Evolutionary conservation across 257 asterid genomes (phyloP).

Genomic region (Linderniella brevidens): DNA sequence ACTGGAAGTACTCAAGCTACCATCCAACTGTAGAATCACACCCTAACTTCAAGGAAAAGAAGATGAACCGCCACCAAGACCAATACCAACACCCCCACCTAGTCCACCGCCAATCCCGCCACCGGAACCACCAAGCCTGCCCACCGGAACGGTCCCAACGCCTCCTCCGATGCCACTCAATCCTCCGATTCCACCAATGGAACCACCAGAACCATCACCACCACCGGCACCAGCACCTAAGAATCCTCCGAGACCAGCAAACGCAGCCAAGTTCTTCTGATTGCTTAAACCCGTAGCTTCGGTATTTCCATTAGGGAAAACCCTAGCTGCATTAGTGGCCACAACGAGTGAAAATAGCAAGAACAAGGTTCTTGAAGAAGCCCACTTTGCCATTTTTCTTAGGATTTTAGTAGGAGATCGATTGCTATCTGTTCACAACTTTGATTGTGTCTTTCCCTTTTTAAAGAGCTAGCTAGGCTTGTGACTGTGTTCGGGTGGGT

Average conservation of each 20-base stretch:
- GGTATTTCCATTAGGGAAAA: constrained; percentile 11
- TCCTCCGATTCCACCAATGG: background rate
- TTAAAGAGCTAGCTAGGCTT: too few relatives aligned
- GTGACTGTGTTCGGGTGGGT: too few relatives aligned
- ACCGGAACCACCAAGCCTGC: constrained; percentile 18
- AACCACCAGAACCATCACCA: constrained; percentile 17
- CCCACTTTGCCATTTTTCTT: constrained; percentile 21
- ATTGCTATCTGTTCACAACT: too few relatives aligned
- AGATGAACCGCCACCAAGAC: constrained; percentile 6
- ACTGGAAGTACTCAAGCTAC: background rate
- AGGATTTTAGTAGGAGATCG: background rate
- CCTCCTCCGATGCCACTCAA: constrained; percentile 14
- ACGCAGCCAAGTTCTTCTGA: constrained; percentile 20
- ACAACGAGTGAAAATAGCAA: constrained; percentile 16
- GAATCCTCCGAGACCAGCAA: constrained; percentile 28
- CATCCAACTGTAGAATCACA: constrained; percentile 7
- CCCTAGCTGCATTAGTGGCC: constrained; percentile 26
- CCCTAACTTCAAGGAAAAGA: too few relatives aligned
- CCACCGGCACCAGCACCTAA: constrained; percentile 27
- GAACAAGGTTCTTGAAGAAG: constrained; percentile 4
- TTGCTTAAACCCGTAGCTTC: constrained; percentile 11
- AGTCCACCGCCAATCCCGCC: constrained; percentile 13
- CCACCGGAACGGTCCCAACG: background rate
- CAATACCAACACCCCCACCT: constrained; percentile 3
- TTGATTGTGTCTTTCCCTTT: too few relatives aligned